Evolutionary conservation across 306 rosid genomes (phyloP), one percentile per base, ranked within the genome.

Genomic region (Vigna reflexopilosa): DNA sequence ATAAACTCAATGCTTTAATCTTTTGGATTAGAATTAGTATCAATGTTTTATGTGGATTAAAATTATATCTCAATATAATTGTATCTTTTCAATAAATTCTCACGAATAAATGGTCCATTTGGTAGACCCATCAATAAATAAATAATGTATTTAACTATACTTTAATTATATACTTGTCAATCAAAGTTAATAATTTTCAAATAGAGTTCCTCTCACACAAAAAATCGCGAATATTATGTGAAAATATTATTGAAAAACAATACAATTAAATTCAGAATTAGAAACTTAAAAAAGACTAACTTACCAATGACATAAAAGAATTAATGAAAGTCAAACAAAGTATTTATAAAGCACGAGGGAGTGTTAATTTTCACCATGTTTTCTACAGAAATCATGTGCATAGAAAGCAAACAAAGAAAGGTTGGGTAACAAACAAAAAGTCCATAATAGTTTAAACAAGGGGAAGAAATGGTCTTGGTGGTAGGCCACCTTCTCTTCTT

Each of bases 401-500:
- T 54, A 10, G n/a, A 81, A 82, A 50, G 81, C 55, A 73, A 70
- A 59, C 20, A 72, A 56, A 82, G 42, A 6, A 61, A 61, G 69
- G 26, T 28, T 40, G 65, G 49, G 73, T 61, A 73, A 74, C 26
- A 88, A 65, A 72, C 59, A 48, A 49, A 79, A 71, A 62, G 90
- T 50, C 79, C 72, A 57, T 16, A 45, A 48, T 52, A 81, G 65
- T 64, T 70, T 52, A 81, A 34, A 75, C 83, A 40, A 40, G 40
- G 76, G 52, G 66, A 56, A 77, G 85, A 80, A 80, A 75, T 34
- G 81, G 92, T 86, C 90, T 52, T 52, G 34, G 45, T 68, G 78
- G 88, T 86, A 76, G 88, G 86, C 84, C 84, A 74, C 79, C 77
- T 34, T 73, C 77, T 76, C 67, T 79, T 65, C 48, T 58, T 36